Evolutionary conservation across 75 land plant genomes (phyloP).

Genomic region (Pinus tabuliformis): DNA sequence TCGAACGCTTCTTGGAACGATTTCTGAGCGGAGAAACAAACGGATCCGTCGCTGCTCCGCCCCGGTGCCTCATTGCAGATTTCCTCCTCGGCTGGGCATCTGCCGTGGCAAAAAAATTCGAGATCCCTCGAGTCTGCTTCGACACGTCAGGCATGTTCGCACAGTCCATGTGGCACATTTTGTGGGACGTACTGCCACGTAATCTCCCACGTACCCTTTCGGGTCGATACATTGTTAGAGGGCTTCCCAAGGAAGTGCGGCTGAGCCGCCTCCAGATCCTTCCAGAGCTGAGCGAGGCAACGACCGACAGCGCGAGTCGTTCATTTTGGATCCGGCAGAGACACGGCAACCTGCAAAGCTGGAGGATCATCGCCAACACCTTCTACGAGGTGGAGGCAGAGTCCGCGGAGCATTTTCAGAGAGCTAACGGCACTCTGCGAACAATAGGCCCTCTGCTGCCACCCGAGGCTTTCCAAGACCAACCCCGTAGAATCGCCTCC

Average conservation of each 20-base stretch:
- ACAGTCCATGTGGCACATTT: neutral
- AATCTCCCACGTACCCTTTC: too few relatives aligned
- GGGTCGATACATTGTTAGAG: too few relatives aligned
- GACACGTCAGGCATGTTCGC: neutral
- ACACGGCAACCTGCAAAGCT: too few relatives aligned
- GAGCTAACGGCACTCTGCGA: neutral
- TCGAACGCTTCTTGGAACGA: neutral
- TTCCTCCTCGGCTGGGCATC: neutral
- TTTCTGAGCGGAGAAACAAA: neutral
- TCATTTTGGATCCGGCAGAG: too few relatives aligned
- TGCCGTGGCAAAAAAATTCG: neutral
- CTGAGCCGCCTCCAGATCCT: too few relatives aligned
- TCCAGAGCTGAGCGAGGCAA: too few relatives aligned
- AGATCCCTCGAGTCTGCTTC: neutral
- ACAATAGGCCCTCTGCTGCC: slow-evolving; percentile 6
- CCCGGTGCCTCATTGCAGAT: neutral
- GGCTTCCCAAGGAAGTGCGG: too few relatives aligned
- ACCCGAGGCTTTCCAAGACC: neutral
- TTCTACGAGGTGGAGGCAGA: slow-evolving; percentile 1
- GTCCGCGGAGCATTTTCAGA: neutral
- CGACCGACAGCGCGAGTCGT: too few relatives aligned
- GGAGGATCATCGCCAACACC: neutral
- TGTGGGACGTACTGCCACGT: neutral
- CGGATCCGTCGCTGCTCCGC: neutral
- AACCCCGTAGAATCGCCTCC: too few relatives aligned